A percentile compares a stretch with the other conserved stretches of the same genome.
Evolutionary conservation across 306 rosid genomes (phyloP).

Genomic region (Vigna trinervia): DNA sequence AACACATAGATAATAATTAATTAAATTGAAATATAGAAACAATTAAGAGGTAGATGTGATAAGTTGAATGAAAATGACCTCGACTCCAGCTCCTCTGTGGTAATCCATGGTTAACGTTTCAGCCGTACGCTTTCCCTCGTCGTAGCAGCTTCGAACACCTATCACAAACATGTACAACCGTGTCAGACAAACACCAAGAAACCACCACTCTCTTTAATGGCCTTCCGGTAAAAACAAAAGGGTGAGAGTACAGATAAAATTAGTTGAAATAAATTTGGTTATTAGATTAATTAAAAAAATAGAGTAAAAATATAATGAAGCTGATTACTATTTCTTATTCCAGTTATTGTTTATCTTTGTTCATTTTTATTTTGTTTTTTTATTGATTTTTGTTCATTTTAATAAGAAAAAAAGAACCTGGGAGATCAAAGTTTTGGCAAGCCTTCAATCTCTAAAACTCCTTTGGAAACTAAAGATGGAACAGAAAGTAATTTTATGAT

Average conservation of each 20-base stretch:
- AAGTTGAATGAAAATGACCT: not conserved
- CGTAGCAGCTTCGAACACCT: slow-evolving; percentile 18
- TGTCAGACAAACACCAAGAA: not conserved
- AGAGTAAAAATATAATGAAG: too few species aligned
- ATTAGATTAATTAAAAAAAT: too few species aligned
- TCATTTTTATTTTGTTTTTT: too few species aligned
- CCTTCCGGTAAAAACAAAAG: too few species aligned
- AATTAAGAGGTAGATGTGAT: not conserved
- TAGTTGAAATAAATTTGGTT: too few species aligned
- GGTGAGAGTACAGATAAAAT: too few species aligned
- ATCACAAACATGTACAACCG: not conserved
- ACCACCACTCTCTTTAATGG: not conserved
- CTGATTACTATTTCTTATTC: too few species aligned
- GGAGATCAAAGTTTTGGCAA: too few species aligned
- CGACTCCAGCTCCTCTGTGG: slow-evolving; percentile 8
- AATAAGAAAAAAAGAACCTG: not conserved
- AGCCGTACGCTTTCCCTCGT: slow-evolving; percentile 16
- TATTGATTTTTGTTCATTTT: too few species aligned
- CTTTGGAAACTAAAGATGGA: not conserved
- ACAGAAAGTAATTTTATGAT: not conserved
- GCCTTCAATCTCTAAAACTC: not conserved
- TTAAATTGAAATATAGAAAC: not conserved
- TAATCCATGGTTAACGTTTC: slow-evolving; percentile 3
- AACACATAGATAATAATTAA: not conserved
- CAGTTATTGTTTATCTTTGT: too few species aligned